Conservation (phyloP, 192 early-diverging fungal species). For the Chytriomyces confervae region DNA sequence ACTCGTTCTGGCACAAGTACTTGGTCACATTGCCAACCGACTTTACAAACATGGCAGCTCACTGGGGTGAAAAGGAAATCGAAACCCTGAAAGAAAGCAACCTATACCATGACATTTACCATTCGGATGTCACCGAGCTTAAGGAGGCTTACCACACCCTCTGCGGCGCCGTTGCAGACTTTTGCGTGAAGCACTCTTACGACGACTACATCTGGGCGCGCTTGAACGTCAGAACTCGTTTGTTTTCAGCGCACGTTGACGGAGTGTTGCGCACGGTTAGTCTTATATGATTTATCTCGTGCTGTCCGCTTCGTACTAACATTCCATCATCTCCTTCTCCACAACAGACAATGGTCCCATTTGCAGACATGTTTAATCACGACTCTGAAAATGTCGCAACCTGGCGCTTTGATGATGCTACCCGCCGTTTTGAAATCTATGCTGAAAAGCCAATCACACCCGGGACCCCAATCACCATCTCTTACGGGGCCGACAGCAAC, state of each 20-base stretch:
- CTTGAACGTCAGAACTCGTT: neutral
- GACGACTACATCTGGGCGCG: neutral
- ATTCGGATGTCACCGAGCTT: neutral
- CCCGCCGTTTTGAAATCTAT: neutral
- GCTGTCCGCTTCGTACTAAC: neutral
- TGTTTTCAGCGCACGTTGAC: neutral
- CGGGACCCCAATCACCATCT: neutral
- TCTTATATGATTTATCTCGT: neutral
- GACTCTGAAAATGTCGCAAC: neutral
- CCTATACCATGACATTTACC: neutral
- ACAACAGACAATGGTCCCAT: neutral
- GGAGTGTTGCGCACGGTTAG: neutral
- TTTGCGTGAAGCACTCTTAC: neutral
- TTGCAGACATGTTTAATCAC: slow-evolving; percentile 2
- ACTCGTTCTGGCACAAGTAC: slow-evolving; percentile 1
- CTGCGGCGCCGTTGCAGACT: neutral
- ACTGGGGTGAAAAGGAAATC: neutral
- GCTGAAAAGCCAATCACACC: slow-evolving; percentile 1
- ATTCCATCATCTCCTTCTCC: no score
- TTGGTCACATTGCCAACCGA: neutral
- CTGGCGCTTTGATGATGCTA: slow-evolving; percentile 6
- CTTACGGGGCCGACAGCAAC: neutral
- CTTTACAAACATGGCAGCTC: neutral
- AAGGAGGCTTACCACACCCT: neutral
- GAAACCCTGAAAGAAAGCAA: neutral